Percentiles rank a stretch among this genome's conserved stretches.
Conservation (phyloP, 2,329 filamentous ascomycete genomes). For the Monilinia fructicola region DNA sequence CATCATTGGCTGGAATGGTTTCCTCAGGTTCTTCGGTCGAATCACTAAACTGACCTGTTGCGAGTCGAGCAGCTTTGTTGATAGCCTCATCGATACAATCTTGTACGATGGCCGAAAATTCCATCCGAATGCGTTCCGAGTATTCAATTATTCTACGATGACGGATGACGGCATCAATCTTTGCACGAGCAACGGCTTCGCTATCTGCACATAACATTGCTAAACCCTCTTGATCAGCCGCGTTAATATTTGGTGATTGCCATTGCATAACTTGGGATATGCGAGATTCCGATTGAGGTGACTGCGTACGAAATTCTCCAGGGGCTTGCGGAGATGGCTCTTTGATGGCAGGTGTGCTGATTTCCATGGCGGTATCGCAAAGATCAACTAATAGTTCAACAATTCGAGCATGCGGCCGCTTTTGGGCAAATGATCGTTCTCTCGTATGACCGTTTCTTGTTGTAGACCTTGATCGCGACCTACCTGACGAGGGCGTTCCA, state of each 20-base stretch:
- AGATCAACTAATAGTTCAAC: constrained; percentile 93
- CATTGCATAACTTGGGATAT: constrained; percentile 94
- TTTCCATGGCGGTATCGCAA: constrained; percentile 92
- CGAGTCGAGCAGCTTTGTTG: constrained; percentile 83
- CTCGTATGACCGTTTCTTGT: constrained; percentile 73
- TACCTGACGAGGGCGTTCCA: constrained; percentile 63
- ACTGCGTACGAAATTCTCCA: constrained; percentile 86
- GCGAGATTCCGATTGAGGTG: constrained; percentile 90
- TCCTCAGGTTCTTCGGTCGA: constrained; percentile 55
- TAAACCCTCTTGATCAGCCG: constrained; percentile 88
- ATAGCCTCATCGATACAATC: constrained; percentile 94
- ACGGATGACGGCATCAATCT: constrained; percentile 89
- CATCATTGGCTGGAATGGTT: constrained; percentile 50
- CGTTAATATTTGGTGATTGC: constrained; percentile 91
- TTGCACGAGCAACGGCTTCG: constrained; percentile 76
- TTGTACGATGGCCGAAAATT: constrained; percentile 89
- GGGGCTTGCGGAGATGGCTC: constrained; percentile 67
- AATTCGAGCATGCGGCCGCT: constrained; percentile 85
- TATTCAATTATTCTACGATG: constrained; percentile 95
- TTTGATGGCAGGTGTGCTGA: constrained; percentile 91
- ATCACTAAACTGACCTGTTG: constrained; percentile 79
- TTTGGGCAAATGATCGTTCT: constrained; percentile 84
- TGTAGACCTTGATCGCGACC: constrained; percentile 67
- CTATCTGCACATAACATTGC: constrained; percentile 88
- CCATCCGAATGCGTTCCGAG: constrained; percentile 88